phyloP scores from a whole-genome alignment of 495 filamentous ascomycete species.

The Neurospora terricola region DNA sequence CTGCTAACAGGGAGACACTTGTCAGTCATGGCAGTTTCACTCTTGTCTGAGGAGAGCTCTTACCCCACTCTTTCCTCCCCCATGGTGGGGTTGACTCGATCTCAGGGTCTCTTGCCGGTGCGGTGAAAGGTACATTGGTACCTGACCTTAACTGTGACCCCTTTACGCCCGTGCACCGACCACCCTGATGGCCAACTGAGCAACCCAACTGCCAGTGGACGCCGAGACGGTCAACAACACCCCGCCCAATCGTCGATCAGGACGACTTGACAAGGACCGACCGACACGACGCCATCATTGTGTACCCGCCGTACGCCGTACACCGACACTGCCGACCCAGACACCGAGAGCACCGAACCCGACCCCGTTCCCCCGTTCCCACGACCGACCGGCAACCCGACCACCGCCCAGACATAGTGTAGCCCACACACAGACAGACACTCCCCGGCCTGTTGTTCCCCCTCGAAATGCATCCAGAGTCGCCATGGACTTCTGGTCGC shows the following conservation, averaged over 20 bases:
- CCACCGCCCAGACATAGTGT: neutral
- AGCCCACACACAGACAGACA: neutral
- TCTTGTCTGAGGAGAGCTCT: neutral
- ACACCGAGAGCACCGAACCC: neutral
- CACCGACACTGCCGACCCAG: neutral
- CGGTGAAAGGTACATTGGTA: neutral
- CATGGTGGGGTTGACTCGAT: neutral
- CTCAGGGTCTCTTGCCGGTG: neutral
- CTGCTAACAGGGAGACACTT: neutral
- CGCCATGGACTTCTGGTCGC: constrained; percentile 60
- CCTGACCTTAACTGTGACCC: neutral
- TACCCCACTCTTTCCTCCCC: neutral
- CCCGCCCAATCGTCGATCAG: neutral
- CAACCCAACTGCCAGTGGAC: neutral
- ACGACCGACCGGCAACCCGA: neutral
- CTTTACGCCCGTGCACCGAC: neutral
- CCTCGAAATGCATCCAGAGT: constrained; percentile 26
- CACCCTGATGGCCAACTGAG: neutral
- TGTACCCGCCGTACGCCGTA: neutral
- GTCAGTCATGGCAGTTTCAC: neutral
- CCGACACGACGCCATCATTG: neutral
- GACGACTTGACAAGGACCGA: neutral
- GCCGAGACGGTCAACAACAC: neutral
- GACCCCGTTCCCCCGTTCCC: neutral
- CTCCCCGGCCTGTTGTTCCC: neutral